phyloP scores from a whole-genome alignment of 2,329 filamentous ascomycete species.

The Fusarium torreyae region DNA sequence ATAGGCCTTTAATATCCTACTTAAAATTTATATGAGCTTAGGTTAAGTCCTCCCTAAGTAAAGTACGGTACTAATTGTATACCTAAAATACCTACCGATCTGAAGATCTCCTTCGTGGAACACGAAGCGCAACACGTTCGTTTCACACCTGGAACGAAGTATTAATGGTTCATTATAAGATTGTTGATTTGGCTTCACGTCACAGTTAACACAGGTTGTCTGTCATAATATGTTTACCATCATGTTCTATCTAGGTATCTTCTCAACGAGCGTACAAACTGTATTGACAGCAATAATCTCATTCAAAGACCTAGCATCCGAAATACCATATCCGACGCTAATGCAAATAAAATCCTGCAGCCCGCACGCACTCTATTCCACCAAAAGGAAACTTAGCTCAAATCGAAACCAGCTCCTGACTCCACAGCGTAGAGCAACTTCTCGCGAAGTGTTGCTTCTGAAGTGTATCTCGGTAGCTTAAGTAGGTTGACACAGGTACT shows the following conservation, averaged over 20 bases:
- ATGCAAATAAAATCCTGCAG: conserved; percentile 35
- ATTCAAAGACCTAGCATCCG: conserved; percentile 8
- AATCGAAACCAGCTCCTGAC: conserved; percentile 92
- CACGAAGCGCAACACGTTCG: too few species aligned
- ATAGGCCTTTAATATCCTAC: too few species aligned
- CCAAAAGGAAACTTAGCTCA: conserved; percentile 64
- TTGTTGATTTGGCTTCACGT: too few species aligned
- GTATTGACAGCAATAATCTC: background rate
- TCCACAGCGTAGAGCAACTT: conserved; percentile 93
- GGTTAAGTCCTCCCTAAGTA: too few species aligned
- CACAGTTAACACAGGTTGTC: too few species aligned
- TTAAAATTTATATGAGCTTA: too few species aligned
- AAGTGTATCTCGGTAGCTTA: conserved; percentile 88
- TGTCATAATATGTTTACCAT: conserved; percentile 7
- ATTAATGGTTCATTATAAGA: too few species aligned
- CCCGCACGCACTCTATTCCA: conserved; percentile 11
- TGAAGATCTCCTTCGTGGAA: too few species aligned
- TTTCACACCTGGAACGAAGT: too few species aligned
- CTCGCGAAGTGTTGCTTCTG: conserved; percentile 74
- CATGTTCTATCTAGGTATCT: background rate
- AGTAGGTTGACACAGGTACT: conserved; percentile 97
- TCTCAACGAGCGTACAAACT: background rate
- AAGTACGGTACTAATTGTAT: too few species aligned
- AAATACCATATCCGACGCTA: conserved; percentile 29
- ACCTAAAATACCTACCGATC: too few species aligned